Percentiles rank a stretch among this genome's conserved stretches.
phyloP scores from a whole-genome alignment of 768 basidiomycete genomes.

The Auricularia sp. region DNA sequence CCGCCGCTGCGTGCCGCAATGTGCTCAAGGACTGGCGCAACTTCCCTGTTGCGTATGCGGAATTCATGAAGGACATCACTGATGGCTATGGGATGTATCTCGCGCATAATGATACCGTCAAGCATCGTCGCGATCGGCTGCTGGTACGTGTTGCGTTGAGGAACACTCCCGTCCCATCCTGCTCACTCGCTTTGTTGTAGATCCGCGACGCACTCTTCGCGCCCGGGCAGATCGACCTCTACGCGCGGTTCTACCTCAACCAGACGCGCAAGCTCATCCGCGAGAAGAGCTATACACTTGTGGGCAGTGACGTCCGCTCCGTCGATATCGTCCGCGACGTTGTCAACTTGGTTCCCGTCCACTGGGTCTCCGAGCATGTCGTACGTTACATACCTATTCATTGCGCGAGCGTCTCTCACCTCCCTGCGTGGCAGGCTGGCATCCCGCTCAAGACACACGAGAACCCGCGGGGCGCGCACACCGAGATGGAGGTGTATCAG shows the following conservation, averaged over 20 bases:
- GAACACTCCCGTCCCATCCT: background rate
- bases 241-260: constrained; percentile 54
- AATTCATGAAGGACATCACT: constrained; percentile 45
- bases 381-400: constrained; percentile 30
- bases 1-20: background rate
- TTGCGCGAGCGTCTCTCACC: background rate
- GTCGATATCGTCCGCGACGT: constrained; percentile 66
- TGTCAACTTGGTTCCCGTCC: constrained; percentile 50
- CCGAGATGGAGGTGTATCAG: constrained; percentile 48
- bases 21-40: background rate
- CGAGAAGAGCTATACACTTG: constrained; percentile 42
- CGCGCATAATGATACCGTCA: background rate
- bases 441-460: constrained; percentile 55
- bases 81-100: constrained; percentile 44
- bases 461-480: constrained; percentile 47
- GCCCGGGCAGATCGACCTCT: constrained; percentile 37
- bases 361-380: constrained; percentile 61
- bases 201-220: constrained; percentile 41
- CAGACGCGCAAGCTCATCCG: constrained; percentile 52
- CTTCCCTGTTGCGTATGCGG: background rate
- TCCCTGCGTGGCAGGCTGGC: constrained; percentile 41
- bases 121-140: background rate
- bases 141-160: background rate
- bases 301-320: constrained; percentile 41
- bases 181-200: background rate